Conservation (phyloP, 164 flowering plant genomes). For the Umbilicus rupestris region DNA sequence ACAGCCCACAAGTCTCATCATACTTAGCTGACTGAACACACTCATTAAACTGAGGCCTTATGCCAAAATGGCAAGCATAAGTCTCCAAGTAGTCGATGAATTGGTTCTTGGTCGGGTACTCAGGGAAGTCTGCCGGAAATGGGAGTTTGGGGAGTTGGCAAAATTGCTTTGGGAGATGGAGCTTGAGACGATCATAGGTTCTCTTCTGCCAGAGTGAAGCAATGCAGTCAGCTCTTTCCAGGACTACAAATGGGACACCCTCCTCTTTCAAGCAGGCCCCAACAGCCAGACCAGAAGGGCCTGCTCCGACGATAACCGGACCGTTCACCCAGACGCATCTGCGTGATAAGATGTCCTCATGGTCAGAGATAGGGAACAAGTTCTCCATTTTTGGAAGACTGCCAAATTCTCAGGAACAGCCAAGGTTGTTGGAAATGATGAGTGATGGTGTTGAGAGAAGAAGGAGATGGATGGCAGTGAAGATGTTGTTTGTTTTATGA, state of each 20-base stretch:
- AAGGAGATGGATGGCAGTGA: neutral
- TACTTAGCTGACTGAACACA: conserved; percentile 51
- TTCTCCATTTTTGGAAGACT: conserved; percentile 15
- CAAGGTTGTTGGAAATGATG: too few relatives aligned
- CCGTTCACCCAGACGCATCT: conserved; percentile 59
- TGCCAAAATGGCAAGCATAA: conserved; percentile 37
- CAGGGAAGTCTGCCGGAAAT: conserved; percentile 58
- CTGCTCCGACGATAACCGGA: conserved; percentile 74
- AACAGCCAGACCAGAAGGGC: conserved; percentile 72
- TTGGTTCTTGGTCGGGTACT: conserved; percentile 61
- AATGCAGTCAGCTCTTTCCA: conserved; percentile 57
- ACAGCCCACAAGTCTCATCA: conserved; percentile 43
- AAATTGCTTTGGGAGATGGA: conserved; percentile 75
- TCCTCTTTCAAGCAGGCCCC: conserved; percentile 55
- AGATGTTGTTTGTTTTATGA: too few relatives aligned
- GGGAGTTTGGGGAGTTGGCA: conserved; percentile 60
- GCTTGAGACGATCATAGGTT: conserved; percentile 64
- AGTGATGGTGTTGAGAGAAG: too few relatives aligned
- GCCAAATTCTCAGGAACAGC: neutral
- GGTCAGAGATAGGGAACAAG: conserved; percentile 21
- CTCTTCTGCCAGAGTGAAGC: conserved; percentile 65
- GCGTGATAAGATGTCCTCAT: conserved; percentile 22
- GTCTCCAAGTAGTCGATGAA: conserved; percentile 57
- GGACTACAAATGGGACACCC: conserved; percentile 51
- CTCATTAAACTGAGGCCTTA: conserved; percentile 51